These are phyloP conservation scores for Phytophthora meadii DNA, from an alignment of 352 stramenopile species.

Conservation along the genomic window DNA sequence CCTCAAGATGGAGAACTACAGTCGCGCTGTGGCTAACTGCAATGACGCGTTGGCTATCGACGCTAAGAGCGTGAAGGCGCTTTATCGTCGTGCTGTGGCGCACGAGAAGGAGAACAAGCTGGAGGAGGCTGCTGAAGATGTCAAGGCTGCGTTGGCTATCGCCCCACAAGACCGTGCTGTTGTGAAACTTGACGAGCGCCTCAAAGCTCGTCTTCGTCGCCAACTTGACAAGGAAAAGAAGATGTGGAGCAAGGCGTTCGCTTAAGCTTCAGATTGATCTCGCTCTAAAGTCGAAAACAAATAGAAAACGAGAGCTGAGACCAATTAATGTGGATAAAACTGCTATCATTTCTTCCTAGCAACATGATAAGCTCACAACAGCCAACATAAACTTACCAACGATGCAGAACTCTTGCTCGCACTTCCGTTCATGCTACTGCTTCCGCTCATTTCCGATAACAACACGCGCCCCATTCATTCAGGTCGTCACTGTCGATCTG, in stretches of 20 bases:
- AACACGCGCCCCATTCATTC: conserved; percentile 37
- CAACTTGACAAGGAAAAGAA: conserved; percentile 92
- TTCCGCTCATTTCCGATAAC: conserved; percentile 17
- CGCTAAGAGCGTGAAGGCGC: conserved; percentile 80
- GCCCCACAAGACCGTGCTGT: conserved; percentile 84
- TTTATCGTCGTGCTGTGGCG: conserved; percentile 86
- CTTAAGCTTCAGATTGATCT: conserved; percentile 33
- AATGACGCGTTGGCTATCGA: conserved; percentile 86
- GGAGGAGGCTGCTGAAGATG: conserved; percentile 67
- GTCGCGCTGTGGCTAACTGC: conserved; percentile 86
- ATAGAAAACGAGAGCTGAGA: conserved; percentile 21
- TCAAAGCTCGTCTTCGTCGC: conserved; percentile 72
- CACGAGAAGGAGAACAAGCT: conserved; percentile 91
- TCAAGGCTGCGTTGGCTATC: conserved; percentile 61
- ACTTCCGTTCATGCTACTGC: conserved; percentile 10
- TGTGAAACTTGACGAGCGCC: conserved; percentile 70
- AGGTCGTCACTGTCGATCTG: conserved; percentile 36
- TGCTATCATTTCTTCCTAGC: conserved; percentile 31
- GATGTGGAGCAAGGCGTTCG: conserved; percentile 90
- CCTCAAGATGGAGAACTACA: conserved; percentile 93
- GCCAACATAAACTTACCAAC: conserved; percentile 14
- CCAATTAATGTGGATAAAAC: conserved; percentile 36
- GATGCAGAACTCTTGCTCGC: conserved; percentile 2
- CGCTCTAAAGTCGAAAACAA: conserved; percentile 1
- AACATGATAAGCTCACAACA: conserved; percentile 14